phyloP scores from a whole-genome alignment of 805 yeast species.

The Priceomyces castillae region DNA sequence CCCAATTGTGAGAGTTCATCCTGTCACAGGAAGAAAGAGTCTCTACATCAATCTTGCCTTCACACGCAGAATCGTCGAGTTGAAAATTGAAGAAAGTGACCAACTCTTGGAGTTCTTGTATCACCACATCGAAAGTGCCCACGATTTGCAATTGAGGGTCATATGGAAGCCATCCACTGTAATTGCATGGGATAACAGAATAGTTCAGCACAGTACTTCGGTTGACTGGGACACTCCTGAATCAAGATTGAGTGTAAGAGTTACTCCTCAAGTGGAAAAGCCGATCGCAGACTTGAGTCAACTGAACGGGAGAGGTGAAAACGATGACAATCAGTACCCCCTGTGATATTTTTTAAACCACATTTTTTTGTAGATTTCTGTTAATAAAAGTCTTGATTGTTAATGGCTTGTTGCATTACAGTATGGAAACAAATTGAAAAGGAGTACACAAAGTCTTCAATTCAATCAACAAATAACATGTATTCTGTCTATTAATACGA shows the following conservation, averaged over 20 bases:
- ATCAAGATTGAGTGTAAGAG: constrained; percentile 34
- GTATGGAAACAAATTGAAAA: too few species aligned
- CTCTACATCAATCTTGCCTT: constrained; percentile 35
- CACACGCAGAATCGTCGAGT: constrained; percentile 35
- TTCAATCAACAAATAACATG: too few species aligned
- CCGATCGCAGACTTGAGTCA: constrained; percentile 35
- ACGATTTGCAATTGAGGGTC: constrained; percentile 39
- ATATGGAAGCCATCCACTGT: constrained; percentile 35
- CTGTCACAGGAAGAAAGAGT: constrained; percentile 36
- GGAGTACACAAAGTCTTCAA: too few species aligned
- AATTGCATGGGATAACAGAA: constrained; percentile 41
- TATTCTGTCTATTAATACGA: constrained; percentile 26
- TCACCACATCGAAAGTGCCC: constrained; percentile 31
- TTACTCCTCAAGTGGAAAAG: constrained; percentile 41
- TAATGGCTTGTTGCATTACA: too few species aligned
- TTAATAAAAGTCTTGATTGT: too few species aligned
- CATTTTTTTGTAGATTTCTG: too few species aligned
- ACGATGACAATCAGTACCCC: background rate
- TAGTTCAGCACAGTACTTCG: constrained; percentile 35
- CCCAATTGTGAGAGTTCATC: constrained; percentile 39
- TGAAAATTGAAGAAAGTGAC: constrained; percentile 37
- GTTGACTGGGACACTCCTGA: constrained; percentile 32
- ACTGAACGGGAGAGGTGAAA: constrained; percentile 25
- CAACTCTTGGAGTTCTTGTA: constrained; percentile 32
- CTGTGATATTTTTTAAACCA: too few species aligned